phyloP scores from a whole-genome alignment of 345 rosid species.

The Raphanus sativus region DNA sequence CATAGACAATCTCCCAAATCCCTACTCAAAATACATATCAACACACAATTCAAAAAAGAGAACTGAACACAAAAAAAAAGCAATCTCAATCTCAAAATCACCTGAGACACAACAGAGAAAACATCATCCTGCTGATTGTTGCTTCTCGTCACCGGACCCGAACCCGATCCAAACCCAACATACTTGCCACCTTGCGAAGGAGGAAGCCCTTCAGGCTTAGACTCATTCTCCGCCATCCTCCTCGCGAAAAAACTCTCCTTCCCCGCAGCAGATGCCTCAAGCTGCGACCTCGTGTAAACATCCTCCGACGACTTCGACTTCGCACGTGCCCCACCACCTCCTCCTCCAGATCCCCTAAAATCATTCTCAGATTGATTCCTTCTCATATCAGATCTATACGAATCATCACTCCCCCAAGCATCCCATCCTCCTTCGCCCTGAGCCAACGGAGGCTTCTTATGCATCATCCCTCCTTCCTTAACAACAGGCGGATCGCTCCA shows the following conservation, averaged over 20 bases:
- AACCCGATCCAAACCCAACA: conserved; percentile 90
- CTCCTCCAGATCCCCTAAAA: conserved; percentile 48
- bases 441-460: conserved; percentile 58
- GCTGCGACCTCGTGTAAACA: conserved; percentile 63
- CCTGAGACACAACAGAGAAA: conserved; percentile 80
- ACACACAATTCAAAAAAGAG: background rate
- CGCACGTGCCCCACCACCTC: conserved; percentile 42
- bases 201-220: conserved; percentile 83
- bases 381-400: conserved; percentile 68
- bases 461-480: conserved; percentile 49
- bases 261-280: conserved; percentile 85
- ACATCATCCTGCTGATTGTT: conserved; percentile 71
- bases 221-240: conserved; percentile 73
- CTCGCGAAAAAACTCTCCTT: conserved; percentile 81
- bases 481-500: conserved; percentile 91
- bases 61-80: background rate
- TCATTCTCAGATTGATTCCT: conserved; percentile 77
- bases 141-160: conserved; percentile 49
- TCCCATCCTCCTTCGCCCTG: conserved; percentile 55
- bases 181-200: conserved; percentile 96
- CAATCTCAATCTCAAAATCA: conserved; percentile 22
- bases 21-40: conserved; percentile 42
- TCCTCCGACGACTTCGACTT: conserved; percentile 83
- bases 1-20: conserved; percentile 78
- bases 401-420: conserved; percentile 84